A percentile compares a stretch with the other conserved stretches of the same genome.
Evolutionary conservation across 208 protist species (phyloP).

Genomic region (Porcisia hertigi): DNA sequence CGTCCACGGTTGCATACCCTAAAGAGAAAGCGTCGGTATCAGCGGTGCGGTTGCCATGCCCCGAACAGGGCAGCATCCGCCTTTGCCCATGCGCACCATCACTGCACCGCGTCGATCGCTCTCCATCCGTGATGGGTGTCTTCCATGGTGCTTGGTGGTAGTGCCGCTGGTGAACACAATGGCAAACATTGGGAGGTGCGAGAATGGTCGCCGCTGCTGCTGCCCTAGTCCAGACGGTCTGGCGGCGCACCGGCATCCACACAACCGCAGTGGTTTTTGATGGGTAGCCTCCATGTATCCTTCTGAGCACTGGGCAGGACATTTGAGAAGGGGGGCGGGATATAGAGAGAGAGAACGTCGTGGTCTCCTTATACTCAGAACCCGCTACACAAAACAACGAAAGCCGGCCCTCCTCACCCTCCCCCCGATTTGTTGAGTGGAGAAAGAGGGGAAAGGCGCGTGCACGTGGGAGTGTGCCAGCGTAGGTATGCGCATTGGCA

Average conservation of each 20-base stretch:
- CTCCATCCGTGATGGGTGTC: neutral
- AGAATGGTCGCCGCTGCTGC: neutral
- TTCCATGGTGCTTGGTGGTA: neutral
- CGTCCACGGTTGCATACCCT: neutral
- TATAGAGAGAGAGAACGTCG: neutral
- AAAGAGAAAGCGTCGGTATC: neutral
- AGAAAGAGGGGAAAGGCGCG: too few species aligned
- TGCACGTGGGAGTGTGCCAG: too few species aligned
- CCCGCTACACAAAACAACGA: neutral
- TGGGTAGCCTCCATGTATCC: neutral
- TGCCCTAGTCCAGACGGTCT: neutral
- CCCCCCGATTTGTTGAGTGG: neutral
- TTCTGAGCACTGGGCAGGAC: neutral
- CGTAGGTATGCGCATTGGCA: too few species aligned
- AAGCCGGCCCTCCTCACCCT: neutral
- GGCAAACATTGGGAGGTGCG: neutral
- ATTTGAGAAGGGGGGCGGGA: neutral
- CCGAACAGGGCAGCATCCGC: neutral
- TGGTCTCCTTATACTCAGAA: too few species aligned
- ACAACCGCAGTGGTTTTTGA: neutral
- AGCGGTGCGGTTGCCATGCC: neutral
- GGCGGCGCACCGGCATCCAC: neutral
- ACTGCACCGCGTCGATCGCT: neutral
- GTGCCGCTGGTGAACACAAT: neutral
- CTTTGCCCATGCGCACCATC: neutral